Evolutionary conservation across 2,329 filamentous ascomycete genomes (phyloP), one percentile per base, ranked within the genome.

Genomic region (Fusarium goolgardi): DNA sequence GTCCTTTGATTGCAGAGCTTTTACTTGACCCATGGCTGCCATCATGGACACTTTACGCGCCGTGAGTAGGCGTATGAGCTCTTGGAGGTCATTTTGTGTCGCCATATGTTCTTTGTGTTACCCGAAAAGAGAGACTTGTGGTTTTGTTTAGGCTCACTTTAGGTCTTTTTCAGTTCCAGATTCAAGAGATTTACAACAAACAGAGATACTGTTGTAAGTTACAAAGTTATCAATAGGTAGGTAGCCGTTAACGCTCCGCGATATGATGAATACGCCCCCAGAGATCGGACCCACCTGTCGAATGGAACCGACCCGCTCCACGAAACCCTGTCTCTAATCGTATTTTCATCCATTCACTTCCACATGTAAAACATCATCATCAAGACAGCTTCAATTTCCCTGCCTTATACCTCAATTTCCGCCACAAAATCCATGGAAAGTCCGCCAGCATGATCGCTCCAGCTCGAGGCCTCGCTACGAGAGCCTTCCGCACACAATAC

Each of bases 11-110:
- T 90, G 87, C 2, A 90, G 79, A 5, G 84, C 81, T 74, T 86
- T 88, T 59, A 89, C 81, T 65, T 88, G 84, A 43, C 79, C 76
- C 82, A 90, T 86, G 27, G 87, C 87, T 54, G 83, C 82, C 76
- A 89, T 81, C 78, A 89, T 86, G 5, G 86, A 80, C 53, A 87
- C 78, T 72, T 87, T 89, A 54, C 86, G 85, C 46, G 83, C 81
- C 5, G 85, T 89, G 69, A 90, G 78, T 55, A 89, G 81, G 46
- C 86, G 86, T 54, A 90, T 80, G 18, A 90, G 82, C 72, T 88
- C 87, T 70, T 89, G 86, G 23, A 90, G 77, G 67, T 90, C 87
- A 62, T 86, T 82, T 65, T 88, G 85, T 2, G 83, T 80, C 10
- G 85, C 81, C 86, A 88, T 88, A 34, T n/a, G 40, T 47, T 49